phyloP scores from a whole-genome alignment of 805 yeast species.

The Monosporozyma aerobia region DNA sequence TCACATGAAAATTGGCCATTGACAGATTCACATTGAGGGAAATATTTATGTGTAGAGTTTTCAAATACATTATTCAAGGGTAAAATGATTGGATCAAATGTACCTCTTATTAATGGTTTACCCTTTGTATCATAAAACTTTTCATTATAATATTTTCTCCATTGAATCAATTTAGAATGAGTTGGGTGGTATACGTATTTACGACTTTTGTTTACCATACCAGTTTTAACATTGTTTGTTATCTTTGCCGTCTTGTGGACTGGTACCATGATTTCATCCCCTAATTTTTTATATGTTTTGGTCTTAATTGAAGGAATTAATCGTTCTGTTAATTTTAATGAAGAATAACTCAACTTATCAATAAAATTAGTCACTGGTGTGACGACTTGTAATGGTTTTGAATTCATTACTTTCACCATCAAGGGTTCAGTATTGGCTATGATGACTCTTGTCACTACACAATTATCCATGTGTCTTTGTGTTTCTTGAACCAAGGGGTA shows the following conservation, averaged over 20 bases:
- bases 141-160: slow-evolving; percentile 43
- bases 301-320: slow-evolving; percentile 52
- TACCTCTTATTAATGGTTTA: slow-evolving; percentile 52
- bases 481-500: slow-evolving; percentile 43
- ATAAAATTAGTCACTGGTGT: slow-evolving; percentile 38
- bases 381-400: slow-evolving; percentile 29
- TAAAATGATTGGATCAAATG: slow-evolving; percentile 49
- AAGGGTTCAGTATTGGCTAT: slow-evolving; percentile 29
- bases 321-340: slow-evolving; percentile 50
- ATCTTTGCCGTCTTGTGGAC: slow-evolving; percentile 35
- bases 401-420: slow-evolving; percentile 21
- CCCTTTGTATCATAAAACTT: slow-evolving; percentile 50
- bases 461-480: slow-evolving; percentile 25
- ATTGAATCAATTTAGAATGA: slow-evolving; percentile 36
- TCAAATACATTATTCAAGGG: slow-evolving; percentile 54
- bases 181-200: slow-evolving; percentile 39
- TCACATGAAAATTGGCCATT: slow-evolving; percentile 43
- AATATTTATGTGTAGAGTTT: slow-evolving; percentile 33
- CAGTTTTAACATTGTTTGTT: slow-evolving; percentile 30
- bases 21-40: slow-evolving; percentile 39
- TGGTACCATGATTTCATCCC: slow-evolving; percentile 45
- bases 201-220: slow-evolving; percentile 25
- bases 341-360: slow-evolving; percentile 46
- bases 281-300: slow-evolving; percentile 39
- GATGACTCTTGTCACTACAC: slow-evolving; percentile 32